Percentiles rank a stretch among this genome's conserved stretches.
phyloP scores from a whole-genome alignment of 2,329 filamentous ascomycete genomes.

The Coniochaeta sp. region DNA sequence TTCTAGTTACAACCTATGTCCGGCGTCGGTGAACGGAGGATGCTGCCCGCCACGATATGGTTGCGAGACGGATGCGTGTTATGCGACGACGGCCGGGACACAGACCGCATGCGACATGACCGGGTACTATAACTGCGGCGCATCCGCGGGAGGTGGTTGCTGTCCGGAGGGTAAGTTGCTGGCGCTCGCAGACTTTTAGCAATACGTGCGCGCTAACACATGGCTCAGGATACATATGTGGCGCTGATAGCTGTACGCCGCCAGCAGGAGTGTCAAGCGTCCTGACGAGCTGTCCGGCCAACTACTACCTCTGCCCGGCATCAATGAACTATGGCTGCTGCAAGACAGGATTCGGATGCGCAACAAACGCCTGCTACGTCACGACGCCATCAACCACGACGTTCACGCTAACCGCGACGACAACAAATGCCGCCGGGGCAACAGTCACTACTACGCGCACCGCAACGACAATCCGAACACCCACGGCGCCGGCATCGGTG shows the following conservation, averaged over 20 bases:
- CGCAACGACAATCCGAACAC: conserved; percentile 30
- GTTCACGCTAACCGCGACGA: conserved; percentile 35
- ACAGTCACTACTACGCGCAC: conserved; percentile 31
- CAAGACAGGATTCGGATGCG: conserved; percentile 41
- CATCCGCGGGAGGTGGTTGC: conserved; percentile 26
- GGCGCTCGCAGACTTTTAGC: conserved; percentile 25
- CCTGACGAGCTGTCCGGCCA: conserved; percentile 33
- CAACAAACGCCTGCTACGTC: conserved; percentile 37
- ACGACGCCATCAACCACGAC: conserved; percentile 38
- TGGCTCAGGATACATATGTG: conserved; percentile 35
- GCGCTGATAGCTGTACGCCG: conserved; percentile 31
- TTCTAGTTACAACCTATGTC: conserved; percentile 23
- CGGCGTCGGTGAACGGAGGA: conserved; percentile 32
- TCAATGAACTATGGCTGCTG: conserved; percentile 49
- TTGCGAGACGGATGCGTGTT: conserved; percentile 40
- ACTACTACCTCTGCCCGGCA: conserved; percentile 41
- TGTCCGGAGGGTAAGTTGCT: conserved; percentile 20
- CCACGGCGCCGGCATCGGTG: conserved; percentile 22
- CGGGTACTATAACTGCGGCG: conserved; percentile 33
- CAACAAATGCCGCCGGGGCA: conserved; percentile 32
- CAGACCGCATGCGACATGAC: conserved; percentile 25
- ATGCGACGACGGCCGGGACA: conserved; percentile 35
- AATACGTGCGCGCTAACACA: conserved; percentile 18
- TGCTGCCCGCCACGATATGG: conserved; percentile 42
- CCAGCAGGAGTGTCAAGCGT: conserved; percentile 31